These are phyloP conservation scores for Trichoderma brevicompactum DNA, from an alignment of 2,329 filamentous ascomycete species.

Conservation along the genomic window DNA sequence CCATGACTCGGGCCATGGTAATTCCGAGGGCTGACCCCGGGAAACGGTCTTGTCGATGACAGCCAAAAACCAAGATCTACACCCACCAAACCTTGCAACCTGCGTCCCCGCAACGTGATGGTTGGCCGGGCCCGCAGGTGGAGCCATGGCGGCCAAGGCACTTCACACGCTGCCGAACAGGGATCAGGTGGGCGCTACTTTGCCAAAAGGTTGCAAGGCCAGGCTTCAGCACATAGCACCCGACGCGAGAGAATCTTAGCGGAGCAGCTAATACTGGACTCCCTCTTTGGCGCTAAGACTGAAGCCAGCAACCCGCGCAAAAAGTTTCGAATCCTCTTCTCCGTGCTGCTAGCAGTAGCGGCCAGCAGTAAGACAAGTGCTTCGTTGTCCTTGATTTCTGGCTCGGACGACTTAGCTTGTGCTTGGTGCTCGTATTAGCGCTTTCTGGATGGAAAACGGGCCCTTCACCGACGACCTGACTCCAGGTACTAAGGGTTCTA, in stretches of 20 bases:
- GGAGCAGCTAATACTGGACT: too few species aligned
- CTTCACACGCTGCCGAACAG: background rate
- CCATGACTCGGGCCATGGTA: constrained; percentile 30
- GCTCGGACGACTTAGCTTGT: background rate
- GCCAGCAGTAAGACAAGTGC: too few species aligned
- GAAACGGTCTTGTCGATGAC: constrained; percentile 40
- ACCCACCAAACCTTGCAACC: constrained; percentile 8
- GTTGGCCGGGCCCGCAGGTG: background rate
- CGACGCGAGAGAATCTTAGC: background rate
- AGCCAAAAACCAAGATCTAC: constrained; percentile 43
- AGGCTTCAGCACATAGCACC: background rate
- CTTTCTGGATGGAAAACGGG: background rate
- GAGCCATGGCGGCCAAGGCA: constrained; percentile 7
- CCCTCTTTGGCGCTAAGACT: too few species aligned
- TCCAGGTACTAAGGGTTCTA: too few species aligned
- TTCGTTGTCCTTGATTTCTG: background rate
- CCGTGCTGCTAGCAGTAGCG: too few species aligned
- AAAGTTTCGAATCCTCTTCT: too few species aligned
- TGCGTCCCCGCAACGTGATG: constrained; percentile 11
- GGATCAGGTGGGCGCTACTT: constrained; percentile 17
- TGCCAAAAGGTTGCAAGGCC: too few species aligned
- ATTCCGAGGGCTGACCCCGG: constrained; percentile 20
- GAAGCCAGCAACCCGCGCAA: too few species aligned
- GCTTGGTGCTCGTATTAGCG: background rate
- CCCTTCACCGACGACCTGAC: too few species aligned